Percentiles rank a stretch among this genome's conserved stretches.
Conservation (phyloP, 768 basidiomycete species). For the Panaeolus papilionaceus region DNA sequence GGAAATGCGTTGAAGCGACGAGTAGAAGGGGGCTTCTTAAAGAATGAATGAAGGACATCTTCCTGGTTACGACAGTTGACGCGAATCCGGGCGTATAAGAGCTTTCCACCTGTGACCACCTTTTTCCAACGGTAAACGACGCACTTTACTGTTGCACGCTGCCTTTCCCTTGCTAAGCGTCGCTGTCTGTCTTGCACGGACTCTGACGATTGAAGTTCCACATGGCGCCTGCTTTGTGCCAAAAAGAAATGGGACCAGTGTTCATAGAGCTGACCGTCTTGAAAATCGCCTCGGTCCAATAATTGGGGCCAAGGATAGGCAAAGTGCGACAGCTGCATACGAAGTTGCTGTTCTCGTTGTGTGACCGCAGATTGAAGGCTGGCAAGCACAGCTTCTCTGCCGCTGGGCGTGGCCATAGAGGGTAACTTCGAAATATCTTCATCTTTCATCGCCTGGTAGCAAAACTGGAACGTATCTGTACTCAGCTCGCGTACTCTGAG, state of each 20-base stretch:
- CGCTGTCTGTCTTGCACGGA: background rate
- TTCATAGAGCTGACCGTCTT: background rate
- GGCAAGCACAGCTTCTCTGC: background rate
- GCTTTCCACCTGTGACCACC: background rate
- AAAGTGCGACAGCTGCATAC: background rate
- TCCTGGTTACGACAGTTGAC: background rate
- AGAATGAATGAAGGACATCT: background rate
- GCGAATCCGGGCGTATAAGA: background rate
- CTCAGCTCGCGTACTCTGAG: background rate
- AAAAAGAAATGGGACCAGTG: background rate
- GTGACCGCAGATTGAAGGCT: background rate
- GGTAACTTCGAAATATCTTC: background rate
- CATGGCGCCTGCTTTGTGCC: background rate
- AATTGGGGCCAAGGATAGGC: background rate
- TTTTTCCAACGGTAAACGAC: background rate
- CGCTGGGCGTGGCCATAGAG: background rate
- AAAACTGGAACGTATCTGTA: background rate
- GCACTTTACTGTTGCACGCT: background rate
- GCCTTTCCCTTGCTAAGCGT: background rate
- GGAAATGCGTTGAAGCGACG: background rate
- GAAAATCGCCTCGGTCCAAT: background rate
- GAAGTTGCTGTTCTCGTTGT: background rate
- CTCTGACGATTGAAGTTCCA: background rate
- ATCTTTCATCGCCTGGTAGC: background rate
- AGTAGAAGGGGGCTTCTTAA: background rate